A percentile compares a stretch with the other conserved stretches of the same genome.
Conservation (phyloP, 1,139 yeast genomes). For the Zygotorulaspora mrakii region DNA sequence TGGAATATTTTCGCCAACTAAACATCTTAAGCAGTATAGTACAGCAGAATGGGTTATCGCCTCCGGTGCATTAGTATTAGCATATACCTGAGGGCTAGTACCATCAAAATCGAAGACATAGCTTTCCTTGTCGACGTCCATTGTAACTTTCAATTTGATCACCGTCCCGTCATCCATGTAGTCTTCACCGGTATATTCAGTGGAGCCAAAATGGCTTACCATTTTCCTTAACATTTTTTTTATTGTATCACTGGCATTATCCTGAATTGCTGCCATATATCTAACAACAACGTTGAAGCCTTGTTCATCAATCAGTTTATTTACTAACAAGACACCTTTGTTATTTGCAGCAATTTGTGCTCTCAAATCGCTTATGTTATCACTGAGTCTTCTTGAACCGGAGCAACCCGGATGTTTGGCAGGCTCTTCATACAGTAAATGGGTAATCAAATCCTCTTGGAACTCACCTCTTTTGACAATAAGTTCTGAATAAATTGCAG, state of each 20-base stretch:
- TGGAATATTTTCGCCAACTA: slow-evolving; percentile 74
- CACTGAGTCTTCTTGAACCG: slow-evolving; percentile 46
- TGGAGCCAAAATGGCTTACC: slow-evolving; percentile 26
- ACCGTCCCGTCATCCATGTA: slow-evolving; percentile 48
- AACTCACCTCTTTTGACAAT: slow-evolving; percentile 42
- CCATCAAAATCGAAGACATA: slow-evolving; percentile 46
- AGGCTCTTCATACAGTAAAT: slow-evolving; percentile 41
- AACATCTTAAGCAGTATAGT: slow-evolving; percentile 67
- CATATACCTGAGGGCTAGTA: slow-evolving; percentile 57
- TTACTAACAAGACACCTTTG: slow-evolving; percentile 44
- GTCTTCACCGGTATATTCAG: slow-evolving; percentile 38
- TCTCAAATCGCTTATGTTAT: slow-evolving; percentile 47
- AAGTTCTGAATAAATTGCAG: slow-evolving; percentile 43
- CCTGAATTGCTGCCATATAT: slow-evolving; percentile 47
- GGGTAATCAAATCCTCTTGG: slow-evolving; percentile 41
- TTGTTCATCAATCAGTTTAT: slow-evolving; percentile 39
- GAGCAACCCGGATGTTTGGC: slow-evolving; percentile 44
- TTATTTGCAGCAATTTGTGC: slow-evolving; percentile 49
- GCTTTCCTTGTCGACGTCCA: slow-evolving; percentile 39
- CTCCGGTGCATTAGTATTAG: slow-evolving; percentile 60
- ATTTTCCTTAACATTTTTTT: slow-evolving; percentile 36
- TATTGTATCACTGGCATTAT: slow-evolving; percentile 43
- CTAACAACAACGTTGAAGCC: slow-evolving; percentile 38
- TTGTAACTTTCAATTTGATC: slow-evolving; percentile 41
- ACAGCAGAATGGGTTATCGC: slow-evolving; percentile 82